Evolutionary conservation across 2,329 filamentous ascomycete genomes (phyloP).

Genomic region (Fusarium sp.): DNA sequence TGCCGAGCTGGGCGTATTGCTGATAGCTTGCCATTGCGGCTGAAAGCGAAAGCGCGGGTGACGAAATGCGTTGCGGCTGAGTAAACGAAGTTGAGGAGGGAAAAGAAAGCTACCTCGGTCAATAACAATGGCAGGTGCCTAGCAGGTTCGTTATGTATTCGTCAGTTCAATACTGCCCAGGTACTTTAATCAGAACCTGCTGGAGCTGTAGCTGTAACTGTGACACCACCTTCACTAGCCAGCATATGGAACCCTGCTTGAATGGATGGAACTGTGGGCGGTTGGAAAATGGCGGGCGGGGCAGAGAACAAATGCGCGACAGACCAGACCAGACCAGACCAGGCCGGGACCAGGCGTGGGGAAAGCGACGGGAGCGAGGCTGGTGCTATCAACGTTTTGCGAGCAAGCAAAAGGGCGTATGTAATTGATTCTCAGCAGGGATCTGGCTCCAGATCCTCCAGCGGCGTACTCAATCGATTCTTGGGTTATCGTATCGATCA

Average conservation of each 20-base stretch:
- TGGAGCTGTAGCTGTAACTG: conserved; percentile 21
- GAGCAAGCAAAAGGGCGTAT: background rate
- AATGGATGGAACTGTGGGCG: conserved; percentile 5
- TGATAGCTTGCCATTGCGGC: conserved; percentile 47
- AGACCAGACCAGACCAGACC: background rate
- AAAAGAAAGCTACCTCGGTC: background rate
- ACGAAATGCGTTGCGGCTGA: conserved; percentile 11
- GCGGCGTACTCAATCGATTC: background rate
- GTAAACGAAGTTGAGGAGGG: background rate
- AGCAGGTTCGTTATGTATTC: conserved; percentile 36
- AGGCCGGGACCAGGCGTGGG: conserved; percentile 4
- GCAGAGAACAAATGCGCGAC: conserved; percentile 10
- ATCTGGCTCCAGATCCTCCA: conserved; percentile 26
- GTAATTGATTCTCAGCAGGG: conserved; percentile 32
- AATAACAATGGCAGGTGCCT: conserved; percentile 1
- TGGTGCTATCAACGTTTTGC: conserved; percentile 8
- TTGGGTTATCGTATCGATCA: conserved; percentile 1
- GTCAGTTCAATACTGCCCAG: conserved; percentile 10
- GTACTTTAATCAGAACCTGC: conserved; percentile 16
- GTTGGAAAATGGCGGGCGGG: conserved; percentile 17
- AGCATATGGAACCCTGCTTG: conserved; percentile 29
- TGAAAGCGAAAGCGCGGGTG: conserved; percentile 1
- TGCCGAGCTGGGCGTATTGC: conserved; percentile 45
- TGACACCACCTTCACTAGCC: conserved; percentile 37
- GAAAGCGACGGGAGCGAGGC: conserved; percentile 8